Percentiles rank a stretch among this genome's conserved stretches.
Conservation (phyloP, 345 rosid species). For the Salix udensis region DNA sequence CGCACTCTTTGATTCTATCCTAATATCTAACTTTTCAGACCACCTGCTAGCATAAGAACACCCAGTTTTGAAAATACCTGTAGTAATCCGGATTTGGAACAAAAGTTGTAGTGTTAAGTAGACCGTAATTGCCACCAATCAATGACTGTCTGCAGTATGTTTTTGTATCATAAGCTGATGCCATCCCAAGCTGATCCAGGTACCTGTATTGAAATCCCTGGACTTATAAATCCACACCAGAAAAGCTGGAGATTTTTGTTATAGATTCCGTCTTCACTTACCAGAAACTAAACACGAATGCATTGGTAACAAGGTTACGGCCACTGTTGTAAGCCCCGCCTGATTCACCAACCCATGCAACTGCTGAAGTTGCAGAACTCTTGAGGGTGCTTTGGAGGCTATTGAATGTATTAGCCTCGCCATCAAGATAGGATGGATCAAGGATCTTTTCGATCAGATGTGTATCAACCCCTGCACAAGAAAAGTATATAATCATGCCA, state of each 20-base stretch:
- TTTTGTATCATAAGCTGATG: constrained; percentile 62
- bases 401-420: constrained; percentile 47
- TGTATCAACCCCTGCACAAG: constrained; percentile 55
- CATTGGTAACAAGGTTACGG: constrained; percentile 64
- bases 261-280: constrained; percentile 23
- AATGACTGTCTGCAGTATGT: constrained; percentile 90
- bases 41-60: background rate
- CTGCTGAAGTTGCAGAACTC: constrained; percentile 50
- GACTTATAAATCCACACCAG: constrained; percentile 3
- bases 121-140: constrained; percentile 86
- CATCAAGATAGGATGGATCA: constrained; percentile 61
- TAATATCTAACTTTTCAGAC: background rate
- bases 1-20: background rate
- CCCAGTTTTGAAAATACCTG: constrained; percentile 19
- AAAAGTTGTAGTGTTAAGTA: constrained; percentile 69
- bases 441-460: constrained; percentile 69
- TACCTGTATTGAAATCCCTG: constrained; percentile 51
- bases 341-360: constrained; percentile 90
- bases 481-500: constrained; percentile 1
- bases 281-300: constrained; percentile 94
- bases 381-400: constrained; percentile 47
- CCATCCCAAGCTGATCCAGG: constrained; percentile 86
- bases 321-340: constrained; percentile 99
- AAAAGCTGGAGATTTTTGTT: background rate
- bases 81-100: constrained; percentile 92